Base-by-base conservation (phyloP, 371 early-diverging fungal species). In the Chytridiales sp. region DNA sequence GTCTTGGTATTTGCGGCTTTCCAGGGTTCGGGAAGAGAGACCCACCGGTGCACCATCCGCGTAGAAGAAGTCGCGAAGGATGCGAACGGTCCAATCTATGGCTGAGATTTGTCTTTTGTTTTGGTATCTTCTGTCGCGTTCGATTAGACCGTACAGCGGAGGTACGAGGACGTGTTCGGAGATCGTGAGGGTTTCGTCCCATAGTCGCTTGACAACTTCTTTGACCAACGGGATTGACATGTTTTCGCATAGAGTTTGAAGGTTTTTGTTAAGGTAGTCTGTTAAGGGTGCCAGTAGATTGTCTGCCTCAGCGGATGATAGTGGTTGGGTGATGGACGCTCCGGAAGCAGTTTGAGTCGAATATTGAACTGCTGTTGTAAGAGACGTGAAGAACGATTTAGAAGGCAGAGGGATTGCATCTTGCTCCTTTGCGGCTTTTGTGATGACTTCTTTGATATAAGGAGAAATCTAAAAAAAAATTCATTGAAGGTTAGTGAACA, bases 211-310 rank as follows among this genome's bases (percentile, higher is more conserved):
- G 38, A 95, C 84, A 9, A 94, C 88, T 62, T 87, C 79, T 34
- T 87, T 85, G 68, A 92, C 89, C 57, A 90, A 87, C 26, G 80
- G 77, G 9, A 85, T 80, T n/a, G 90, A 89, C 26, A 95, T 76
- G 51, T 85, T 79, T 29, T 83, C 80, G 57, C 87, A 89, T 31
- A 95, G 69, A 0, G 84, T 85, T 29, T 85, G 60, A 4, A 96
- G 72, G 56, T 94, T 93, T 32, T 77, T 85, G 58, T 96, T 91
- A 54, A 96, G 75, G 62, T 94, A 94, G 65, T 93, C 94, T 40
- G 88, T 76, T 26, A 75, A 59, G 4, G 71, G 70, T 15, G 66
- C 66, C 8, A 75, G 61, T 15, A 67, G 58, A 27, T 26, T 47
- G 32, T 70, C 70, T 4, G 69, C 69, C 15, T 75, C 73, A 21